A percentile compares a stretch with the other conserved stretches of the same genome.
Conservation (phyloP, 495 filamentous ascomycete genomes). For the Tuber umbilicatum region DNA sequence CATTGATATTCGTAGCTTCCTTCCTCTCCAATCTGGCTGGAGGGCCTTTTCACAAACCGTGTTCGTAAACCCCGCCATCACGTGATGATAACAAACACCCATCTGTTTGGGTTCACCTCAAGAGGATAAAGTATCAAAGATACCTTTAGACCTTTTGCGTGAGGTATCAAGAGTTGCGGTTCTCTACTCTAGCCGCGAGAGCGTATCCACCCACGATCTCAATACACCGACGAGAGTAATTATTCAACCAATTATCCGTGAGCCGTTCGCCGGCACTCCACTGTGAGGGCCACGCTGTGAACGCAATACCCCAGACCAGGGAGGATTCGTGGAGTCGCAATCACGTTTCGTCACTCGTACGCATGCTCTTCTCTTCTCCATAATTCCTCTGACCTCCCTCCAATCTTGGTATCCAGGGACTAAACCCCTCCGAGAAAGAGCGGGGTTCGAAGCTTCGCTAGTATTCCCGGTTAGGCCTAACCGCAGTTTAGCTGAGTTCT, state of each 20-base stretch:
- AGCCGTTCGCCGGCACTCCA: background rate
- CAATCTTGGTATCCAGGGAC: background rate
- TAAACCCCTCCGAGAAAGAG: no score
- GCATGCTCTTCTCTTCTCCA: background rate
- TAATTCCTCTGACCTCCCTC: no score
- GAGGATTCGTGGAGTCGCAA: background rate
- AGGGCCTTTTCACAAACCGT: background rate
- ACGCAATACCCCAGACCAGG: background rate
- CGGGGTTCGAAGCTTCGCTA: no score
- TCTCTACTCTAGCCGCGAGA: background rate
- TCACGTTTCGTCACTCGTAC: background rate
- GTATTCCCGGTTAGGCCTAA: no score
- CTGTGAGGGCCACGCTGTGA: background rate
- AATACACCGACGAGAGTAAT: background rate
- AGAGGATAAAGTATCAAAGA: background rate
- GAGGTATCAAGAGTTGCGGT: background rate
- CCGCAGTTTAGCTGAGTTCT: background rate
- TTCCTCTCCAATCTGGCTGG: background rate
- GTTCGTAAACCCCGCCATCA: background rate
- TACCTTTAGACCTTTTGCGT: background rate
- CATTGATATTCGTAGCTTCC: background rate
- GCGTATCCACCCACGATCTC: background rate
- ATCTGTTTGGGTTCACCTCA: background rate
- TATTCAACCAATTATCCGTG: background rate
- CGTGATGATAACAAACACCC: background rate